These are phyloP conservation scores for Emergomyces africanus DNA, from an alignment of 2,329 filamentous ascomycete genomes.

Conservation along the genomic window DNA sequence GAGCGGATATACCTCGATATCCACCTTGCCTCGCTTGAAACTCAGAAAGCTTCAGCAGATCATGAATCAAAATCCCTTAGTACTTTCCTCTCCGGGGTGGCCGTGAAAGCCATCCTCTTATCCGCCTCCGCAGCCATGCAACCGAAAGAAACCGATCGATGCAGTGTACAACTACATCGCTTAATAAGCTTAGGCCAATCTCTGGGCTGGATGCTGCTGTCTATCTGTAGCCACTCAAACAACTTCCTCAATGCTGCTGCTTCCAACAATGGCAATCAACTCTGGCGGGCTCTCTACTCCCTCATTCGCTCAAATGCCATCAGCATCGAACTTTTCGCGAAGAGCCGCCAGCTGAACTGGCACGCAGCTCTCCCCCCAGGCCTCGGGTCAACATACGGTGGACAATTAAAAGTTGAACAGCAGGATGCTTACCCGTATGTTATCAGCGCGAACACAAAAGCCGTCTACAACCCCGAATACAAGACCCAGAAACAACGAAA, in stretches of 20 bases:
- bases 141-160: not conserved
- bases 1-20: not conserved
- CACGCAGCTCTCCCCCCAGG: not conserved
- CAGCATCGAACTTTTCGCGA: constrained; percentile 4
- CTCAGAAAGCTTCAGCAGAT: not conserved
- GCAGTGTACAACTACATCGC: not conserved
- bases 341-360: not conserved
- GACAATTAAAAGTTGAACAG: not conserved
- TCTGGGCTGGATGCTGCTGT: not conserved
- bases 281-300: not conserved
- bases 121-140: not conserved
- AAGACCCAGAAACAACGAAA: not conserved
- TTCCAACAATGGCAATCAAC: not conserved
- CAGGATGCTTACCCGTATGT: not conserved
- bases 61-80: not conserved
- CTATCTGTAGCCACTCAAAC: not conserved
- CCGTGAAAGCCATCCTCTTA: not conserved
- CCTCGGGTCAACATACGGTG: not conserved
- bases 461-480: constrained; percentile 1
- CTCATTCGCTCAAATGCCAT: not conserved
- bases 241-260: not conserved
- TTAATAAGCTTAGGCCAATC: not conserved
- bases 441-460: not conserved
- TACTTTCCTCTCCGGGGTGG: not conserved
- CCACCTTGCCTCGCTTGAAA: not conserved